Evolutionary conservation across 75 land plant genomes (phyloP), one percentile per base, ranked within the genome.

Genomic region (Picea sitchensis): DNA sequence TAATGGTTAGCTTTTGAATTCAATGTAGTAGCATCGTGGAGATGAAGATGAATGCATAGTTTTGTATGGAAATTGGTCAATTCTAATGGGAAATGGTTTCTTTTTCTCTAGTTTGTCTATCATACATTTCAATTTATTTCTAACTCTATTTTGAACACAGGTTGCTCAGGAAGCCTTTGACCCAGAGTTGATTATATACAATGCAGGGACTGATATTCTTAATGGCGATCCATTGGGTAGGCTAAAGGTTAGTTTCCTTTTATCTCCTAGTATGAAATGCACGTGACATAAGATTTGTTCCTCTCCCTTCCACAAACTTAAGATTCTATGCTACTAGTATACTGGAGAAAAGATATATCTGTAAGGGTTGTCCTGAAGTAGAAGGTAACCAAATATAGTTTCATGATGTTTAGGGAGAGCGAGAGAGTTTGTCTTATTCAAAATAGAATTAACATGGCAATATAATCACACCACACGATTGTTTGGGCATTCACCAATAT

Each of bases 151-250:
- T 51, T 41, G 59, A 54, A 59, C 41, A 30, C 80, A 97, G 99
- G 90, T 80, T 75, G 94, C 96, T 75, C 78, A 57, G 17, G 18
- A 74, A 36, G 80, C 41, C 11, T 97, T 93, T 85, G 80, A 87
- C 38, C 99, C 99, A 65, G 99, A 95, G 67, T 68, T 98, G 82
- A 58, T 98, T 4, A 51, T 98, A 30, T 98, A 98, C 78, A 98
- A 98, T 89, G 98, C 99, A 71, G 99, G 99, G 36, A 98, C 99
- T 61, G 99, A 98, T 82, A 91, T 95, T 75, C 83, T 98, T n/a
- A 94, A 90, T 75, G 99, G 99, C 44, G 99, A 98, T 89, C 98
- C 94, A 13, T 79, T 98, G 57, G 99, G 99, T 41, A 79, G 86
- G 65, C 78, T 98, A 79, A 89, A 83, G 88, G 99, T 97, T 77